Conservation (phyloP, 2,329 filamentous ascomycete species). For the Fusarium sp. region DNA sequence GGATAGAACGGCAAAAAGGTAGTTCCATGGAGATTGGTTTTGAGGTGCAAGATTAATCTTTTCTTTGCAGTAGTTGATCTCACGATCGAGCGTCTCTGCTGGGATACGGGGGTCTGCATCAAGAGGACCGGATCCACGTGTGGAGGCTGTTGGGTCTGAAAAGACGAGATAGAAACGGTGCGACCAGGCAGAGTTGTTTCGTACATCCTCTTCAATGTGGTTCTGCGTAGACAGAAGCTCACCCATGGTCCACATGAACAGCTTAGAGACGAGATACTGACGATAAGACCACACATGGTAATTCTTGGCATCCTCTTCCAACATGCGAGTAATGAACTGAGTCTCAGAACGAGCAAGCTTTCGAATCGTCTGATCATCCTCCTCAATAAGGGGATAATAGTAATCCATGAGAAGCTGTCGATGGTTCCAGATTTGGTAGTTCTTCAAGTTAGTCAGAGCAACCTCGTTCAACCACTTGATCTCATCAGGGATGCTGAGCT, state of each 20-base stretch:
- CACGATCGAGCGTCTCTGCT: conserved; percentile 73
- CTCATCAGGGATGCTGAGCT: conserved; percentile 75
- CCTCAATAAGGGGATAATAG: conserved; percentile 69
- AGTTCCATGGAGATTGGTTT: conserved; percentile 96
- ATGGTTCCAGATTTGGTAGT: conserved; percentile 97
- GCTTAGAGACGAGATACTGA: conserved; percentile 73
- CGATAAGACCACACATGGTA: conserved; percentile 99
- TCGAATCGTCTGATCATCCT: conserved; percentile 64
- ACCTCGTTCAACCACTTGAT: conserved; percentile 87
- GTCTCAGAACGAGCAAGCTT: conserved; percentile 73
- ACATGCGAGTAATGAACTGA: conserved; percentile 82
- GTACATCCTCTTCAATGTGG: conserved; percentile 81
- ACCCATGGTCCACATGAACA: conserved; percentile 76
- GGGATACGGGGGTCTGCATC: conserved; percentile 68
- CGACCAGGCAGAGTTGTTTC: conserved; percentile 98
- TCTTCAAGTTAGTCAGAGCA: conserved; percentile 88
- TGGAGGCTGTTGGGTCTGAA: conserved; percentile 65
- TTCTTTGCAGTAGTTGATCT: conserved; percentile 78
- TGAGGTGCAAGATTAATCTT: conserved; percentile 85
- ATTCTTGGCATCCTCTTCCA: conserved; percentile 90
- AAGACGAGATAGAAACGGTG: conserved; percentile 97
- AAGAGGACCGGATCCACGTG: conserved; percentile 60
- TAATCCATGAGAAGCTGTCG: conserved; percentile 73
- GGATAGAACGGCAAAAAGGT: conserved; percentile 79
- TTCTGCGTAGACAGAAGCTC: conserved; percentile 78